Evolutionary conservation across 2,329 filamentous ascomycete genomes (phyloP).

Genomic region (Akanthomyces dipterigenus): DNA sequence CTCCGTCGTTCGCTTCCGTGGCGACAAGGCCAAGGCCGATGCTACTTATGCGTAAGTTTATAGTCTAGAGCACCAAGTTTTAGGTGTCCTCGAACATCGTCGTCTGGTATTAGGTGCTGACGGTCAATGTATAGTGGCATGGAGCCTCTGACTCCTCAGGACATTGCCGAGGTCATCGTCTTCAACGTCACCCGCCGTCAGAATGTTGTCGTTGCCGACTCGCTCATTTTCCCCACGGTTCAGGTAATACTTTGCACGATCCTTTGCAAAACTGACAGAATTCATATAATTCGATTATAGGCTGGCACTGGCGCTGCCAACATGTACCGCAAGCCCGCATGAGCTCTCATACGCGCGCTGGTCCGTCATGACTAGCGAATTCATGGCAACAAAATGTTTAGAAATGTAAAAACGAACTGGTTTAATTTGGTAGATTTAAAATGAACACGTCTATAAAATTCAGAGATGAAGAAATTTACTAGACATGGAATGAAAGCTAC

Average conservation of each 20-base stretch:
- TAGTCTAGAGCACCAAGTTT: slow-evolving; percentile 9
- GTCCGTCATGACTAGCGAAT: neutral
- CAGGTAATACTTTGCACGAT: slow-evolving; percentile 51
- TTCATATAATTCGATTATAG: neutral
- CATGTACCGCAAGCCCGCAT: slow-evolving; percentile 7
- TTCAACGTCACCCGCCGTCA: slow-evolving; percentile 78
- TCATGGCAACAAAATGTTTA: slow-evolving; percentile 5
- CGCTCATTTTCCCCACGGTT: slow-evolving; percentile 80
- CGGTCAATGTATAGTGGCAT: slow-evolving; percentile 45
- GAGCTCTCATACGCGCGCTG: neutral
- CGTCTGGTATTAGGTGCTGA: neutral
- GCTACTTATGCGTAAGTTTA: slow-evolving; percentile 73
- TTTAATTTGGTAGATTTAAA: neutral
- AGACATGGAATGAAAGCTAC: neutral
- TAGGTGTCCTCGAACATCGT: neutral
- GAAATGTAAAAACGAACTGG: neutral
- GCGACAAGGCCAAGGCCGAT: slow-evolving; percentile 83
- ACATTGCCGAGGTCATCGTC: slow-evolving; percentile 86
- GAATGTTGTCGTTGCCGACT: slow-evolving; percentile 87
- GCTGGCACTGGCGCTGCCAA: slow-evolving; percentile 1
- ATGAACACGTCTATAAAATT: neutral
- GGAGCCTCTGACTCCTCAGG: slow-evolving; percentile 79
- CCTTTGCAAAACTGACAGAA: too few relatives aligned
- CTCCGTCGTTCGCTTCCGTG: slow-evolving; percentile 79
- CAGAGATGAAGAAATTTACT: neutral